Evolutionary conservation across 371 early-diverging fungal genomes (phyloP).

Genomic region (Dichotomocladium elegans): DNA sequence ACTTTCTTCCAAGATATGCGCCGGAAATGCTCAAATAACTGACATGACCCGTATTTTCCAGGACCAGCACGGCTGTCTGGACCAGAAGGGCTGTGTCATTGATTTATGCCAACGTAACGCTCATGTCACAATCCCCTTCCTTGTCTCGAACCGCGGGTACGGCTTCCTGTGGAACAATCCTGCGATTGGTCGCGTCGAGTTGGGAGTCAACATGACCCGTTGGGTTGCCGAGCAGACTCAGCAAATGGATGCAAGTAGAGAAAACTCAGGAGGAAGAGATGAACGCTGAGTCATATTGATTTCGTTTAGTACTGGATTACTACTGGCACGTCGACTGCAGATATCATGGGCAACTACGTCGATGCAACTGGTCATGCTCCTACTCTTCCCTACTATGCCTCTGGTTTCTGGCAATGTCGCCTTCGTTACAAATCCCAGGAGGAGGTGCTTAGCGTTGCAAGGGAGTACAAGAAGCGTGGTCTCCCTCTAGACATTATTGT

Average conservation of each 20-base stretch:
- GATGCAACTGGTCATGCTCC: slow-evolving; percentile 16
- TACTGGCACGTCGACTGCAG: slow-evolving; percentile 5
- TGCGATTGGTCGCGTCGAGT: slow-evolving; percentile 13
- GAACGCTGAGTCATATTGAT: not conserved
- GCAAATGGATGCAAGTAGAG: slow-evolving; percentile 8
- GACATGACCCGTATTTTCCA: too few species aligned
- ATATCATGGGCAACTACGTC: slow-evolving; percentile 16
- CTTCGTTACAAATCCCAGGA: slow-evolving; percentile 11
- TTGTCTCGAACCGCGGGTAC: slow-evolving; percentile 13
- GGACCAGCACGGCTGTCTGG: slow-evolving; percentile 9
- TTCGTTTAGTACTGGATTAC: slow-evolving; percentile 11
- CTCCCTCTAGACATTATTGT: slow-evolving; percentile 11
- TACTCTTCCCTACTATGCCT: slow-evolving; percentile 13
- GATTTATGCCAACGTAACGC: slow-evolving; percentile 14
- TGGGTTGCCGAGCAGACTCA: slow-evolving; percentile 13
- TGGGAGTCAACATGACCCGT: slow-evolving; percentile 10
- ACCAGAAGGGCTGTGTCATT: slow-evolving; percentile 14
- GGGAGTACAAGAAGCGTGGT: slow-evolving; percentile 11
- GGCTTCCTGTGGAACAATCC: slow-evolving; percentile 18
- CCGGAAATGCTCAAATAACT: too few species aligned
- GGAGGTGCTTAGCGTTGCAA: slow-evolving; percentile 10
- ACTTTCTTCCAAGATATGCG: too few species aligned
- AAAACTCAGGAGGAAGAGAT: not conserved
- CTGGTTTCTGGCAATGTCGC: slow-evolving; percentile 18
- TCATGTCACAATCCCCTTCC: slow-evolving; percentile 12